phyloP scores from a whole-genome alignment of 2,329 filamentous ascomycete species.

The Corynespora cassiicola region DNA sequence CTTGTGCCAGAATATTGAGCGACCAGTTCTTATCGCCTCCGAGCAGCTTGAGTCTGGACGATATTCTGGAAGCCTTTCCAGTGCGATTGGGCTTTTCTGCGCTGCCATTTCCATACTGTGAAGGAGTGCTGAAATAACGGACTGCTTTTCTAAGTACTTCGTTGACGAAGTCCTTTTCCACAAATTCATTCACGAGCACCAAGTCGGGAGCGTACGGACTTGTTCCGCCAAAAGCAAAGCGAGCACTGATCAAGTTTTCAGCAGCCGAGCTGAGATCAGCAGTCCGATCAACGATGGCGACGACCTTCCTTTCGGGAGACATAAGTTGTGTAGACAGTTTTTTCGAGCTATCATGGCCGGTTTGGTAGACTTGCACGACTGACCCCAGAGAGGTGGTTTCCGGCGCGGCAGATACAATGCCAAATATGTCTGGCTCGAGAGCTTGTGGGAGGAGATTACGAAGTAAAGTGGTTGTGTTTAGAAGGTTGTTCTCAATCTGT shows the following conservation, averaged over 20 bases:
- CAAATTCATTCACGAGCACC: slow-evolving; percentile 70
- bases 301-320: slow-evolving; percentile 44
- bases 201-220: slow-evolving; percentile 69
- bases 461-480: slow-evolving; percentile 43
- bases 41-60: slow-evolving; percentile 14
- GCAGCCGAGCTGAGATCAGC: slow-evolving; percentile 63
- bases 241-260: slow-evolving; percentile 58
- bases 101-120: slow-evolving; percentile 5
- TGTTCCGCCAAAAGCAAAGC: slow-evolving; percentile 61
- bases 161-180: slow-evolving; percentile 61
- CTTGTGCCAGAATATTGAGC: slow-evolving; percentile 26
- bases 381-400: slow-evolving; percentile 27
- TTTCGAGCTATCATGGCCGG: slow-evolving; percentile 13
- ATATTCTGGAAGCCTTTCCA: slow-evolving; percentile 10
- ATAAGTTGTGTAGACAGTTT: slow-evolving; percentile 38
- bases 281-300: slow-evolving; percentile 68
- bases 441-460: slow-evolving; percentile 47
- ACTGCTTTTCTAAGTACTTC: slow-evolving; percentile 52
- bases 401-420: slow-evolving; percentile 45
- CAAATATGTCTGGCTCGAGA: slow-evolving; percentile 58
- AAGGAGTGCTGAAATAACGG: slow-evolving; percentile 24
- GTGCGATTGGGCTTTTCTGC: slow-evolving; percentile 3
- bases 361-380: slow-evolving; percentile 44
- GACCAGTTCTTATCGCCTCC: slow-evolving; percentile 26
- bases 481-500: slow-evolving; percentile 50